Conservation (phyloP, 148 eudicot genomes). For the Drosera capensis region DNA sequence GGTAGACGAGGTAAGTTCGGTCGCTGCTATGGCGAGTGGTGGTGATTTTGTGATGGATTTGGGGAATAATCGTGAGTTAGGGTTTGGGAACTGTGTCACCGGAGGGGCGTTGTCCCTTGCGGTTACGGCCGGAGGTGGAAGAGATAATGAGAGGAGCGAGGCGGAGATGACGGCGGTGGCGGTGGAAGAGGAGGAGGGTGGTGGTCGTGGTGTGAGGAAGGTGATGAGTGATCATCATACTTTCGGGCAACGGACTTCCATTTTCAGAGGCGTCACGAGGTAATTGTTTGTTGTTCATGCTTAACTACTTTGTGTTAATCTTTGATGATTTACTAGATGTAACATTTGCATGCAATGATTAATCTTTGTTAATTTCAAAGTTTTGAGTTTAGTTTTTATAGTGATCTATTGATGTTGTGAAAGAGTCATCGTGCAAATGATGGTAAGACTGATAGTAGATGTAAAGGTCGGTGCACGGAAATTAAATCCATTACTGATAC, state of each 20-base stretch:
- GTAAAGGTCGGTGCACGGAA: no score
- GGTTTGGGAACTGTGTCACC: constrained; percentile 1
- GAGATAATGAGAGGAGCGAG: not conserved
- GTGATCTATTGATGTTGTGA: no score
- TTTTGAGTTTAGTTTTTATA: no score
- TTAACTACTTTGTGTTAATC: not conserved
- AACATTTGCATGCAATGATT: not conserved
- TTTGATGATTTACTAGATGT: not conserved
- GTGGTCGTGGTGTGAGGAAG: constrained; percentile 29
- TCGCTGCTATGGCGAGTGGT: constrained; percentile 8
- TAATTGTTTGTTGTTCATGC: constrained; percentile 2
- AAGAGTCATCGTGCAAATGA: no score
- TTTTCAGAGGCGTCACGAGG: constrained; percentile 97
- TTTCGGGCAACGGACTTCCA: constrained; percentile 90
- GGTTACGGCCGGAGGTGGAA: constrained; percentile 16
- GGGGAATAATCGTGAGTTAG: constrained; percentile 43
- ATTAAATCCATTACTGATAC: no score
- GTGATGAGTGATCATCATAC: constrained; percentile 60
- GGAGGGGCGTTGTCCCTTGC: constrained; percentile 1
- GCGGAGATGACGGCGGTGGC: not conserved
- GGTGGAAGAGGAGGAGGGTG: constrained; percentile 13
- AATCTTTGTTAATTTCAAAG: not conserved
- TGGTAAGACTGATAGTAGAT: no score
- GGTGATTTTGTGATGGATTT: constrained; percentile 16
- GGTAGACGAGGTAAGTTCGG: constrained; percentile 7